phyloP scores from a whole-genome alignment of 495 filamentous ascomycete species.

The Aspergillus cristatus region DNA sequence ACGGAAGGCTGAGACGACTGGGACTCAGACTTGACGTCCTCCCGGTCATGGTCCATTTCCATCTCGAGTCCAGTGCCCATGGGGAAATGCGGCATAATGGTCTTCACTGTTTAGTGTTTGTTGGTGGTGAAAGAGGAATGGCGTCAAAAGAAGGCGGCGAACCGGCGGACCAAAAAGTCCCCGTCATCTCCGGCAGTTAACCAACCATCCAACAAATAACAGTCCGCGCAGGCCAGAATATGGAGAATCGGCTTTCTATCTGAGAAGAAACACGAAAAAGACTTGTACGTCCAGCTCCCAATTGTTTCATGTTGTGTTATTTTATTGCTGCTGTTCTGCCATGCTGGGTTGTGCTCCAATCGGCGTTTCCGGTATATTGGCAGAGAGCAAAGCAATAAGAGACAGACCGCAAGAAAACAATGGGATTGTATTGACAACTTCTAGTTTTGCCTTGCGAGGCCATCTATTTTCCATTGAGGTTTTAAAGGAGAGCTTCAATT shows the following conservation, averaged over 20 bases:
- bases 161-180: not conserved
- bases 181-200: not conserved
- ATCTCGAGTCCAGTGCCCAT: conserved; percentile 18
- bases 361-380: too few species aligned
- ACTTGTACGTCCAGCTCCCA: conserved; percentile 11
- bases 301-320: conserved; percentile 6
- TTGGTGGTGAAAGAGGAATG: conserved; percentile 4
- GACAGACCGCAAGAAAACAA: too few species aligned
- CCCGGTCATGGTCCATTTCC: conserved; percentile 5
- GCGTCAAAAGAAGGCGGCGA: not conserved
- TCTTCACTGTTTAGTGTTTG: conserved; percentile 4
- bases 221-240: not conserved
- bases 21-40: conserved; percentile 1
- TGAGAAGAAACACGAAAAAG: conserved; percentile 10
- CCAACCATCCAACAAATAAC: conserved; percentile 1
- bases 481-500: conserved; percentile 1
- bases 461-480: not conserved
- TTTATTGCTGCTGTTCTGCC: not conserved
- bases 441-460: not conserved
- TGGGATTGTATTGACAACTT: too few species aligned
- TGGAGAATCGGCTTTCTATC: conserved; percentile 7
- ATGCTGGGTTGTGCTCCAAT: too few species aligned
- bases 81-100: conserved; percentile 34
- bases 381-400: too few species aligned
- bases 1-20: conserved; percentile 2